phyloP scores from a whole-genome alignment of 2,329 filamentous ascomycete species.

The Alternaria sp. region DNA sequence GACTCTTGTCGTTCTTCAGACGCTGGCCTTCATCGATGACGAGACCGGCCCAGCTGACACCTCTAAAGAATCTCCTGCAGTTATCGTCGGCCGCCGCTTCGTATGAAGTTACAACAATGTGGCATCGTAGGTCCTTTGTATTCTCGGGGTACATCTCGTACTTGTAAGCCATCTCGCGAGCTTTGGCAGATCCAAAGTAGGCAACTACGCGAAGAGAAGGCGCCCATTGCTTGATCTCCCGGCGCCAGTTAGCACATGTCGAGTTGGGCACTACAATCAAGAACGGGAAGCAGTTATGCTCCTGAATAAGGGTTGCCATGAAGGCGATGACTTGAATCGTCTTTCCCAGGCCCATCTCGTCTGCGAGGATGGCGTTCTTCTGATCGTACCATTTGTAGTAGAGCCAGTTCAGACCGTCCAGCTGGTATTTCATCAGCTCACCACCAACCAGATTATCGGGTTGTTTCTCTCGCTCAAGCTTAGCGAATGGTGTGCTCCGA shows the following conservation, averaged over 20 bases:
- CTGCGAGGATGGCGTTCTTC: slow-evolving; percentile 89
- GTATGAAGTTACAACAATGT: slow-evolving; percentile 95
- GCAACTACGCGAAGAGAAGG: slow-evolving; percentile 88
- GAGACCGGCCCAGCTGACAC: slow-evolving; percentile 83
- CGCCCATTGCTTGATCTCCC: slow-evolving; percentile 94
- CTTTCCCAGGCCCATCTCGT: slow-evolving; percentile 98
- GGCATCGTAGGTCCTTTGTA: slow-evolving; percentile 76
- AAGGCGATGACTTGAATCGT: slow-evolving; percentile 92
- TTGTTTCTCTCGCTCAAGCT: slow-evolving; percentile 74
- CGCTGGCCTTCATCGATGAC: slow-evolving; percentile 96
- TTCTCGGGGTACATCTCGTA: slow-evolving; percentile 83
- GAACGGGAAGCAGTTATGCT: slow-evolving; percentile 84
- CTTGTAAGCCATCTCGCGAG: slow-evolving; percentile 78
- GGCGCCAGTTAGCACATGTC: slow-evolving; percentile 96
- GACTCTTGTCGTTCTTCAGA: slow-evolving; percentile 89
- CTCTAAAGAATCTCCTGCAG: slow-evolving; percentile 71
- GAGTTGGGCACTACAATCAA: slow-evolving; percentile 93
- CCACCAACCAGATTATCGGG: slow-evolving; percentile 78
- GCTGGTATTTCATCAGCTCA: slow-evolving; percentile 90
- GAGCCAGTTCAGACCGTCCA: slow-evolving; percentile 94
- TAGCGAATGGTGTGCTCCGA: slow-evolving; percentile 71
- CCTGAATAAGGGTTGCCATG: slow-evolving; percentile 72
- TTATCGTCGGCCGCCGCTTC: slow-evolving; percentile 82
- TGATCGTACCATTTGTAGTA: slow-evolving; percentile 86
- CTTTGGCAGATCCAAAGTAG: slow-evolving; percentile 80